phyloP scores from a whole-genome alignment of 179 eudicot species.

The Vitellaria paradoxa region DNA sequence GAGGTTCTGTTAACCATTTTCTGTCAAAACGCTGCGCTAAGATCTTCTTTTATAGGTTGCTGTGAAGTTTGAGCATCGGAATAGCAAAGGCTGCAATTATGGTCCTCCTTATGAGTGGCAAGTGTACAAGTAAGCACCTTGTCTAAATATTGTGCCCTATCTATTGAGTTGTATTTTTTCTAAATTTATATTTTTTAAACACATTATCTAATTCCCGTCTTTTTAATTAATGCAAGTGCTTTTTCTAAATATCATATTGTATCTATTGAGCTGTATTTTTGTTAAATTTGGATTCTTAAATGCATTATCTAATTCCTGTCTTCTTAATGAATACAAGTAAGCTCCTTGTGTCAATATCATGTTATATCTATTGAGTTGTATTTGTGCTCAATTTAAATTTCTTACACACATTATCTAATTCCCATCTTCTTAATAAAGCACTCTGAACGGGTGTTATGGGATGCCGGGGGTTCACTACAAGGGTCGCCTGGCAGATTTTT shows the following conservation, averaged over 20 bases:
- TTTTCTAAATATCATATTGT: too few relatives aligned
- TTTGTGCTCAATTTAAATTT: neutral
- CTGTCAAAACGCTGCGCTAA: neutral
- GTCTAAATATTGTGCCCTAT: neutral
- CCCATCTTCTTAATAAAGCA: constrained; percentile 36
- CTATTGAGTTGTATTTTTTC: constrained; percentile 1
- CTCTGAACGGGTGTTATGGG: constrained; percentile 90
- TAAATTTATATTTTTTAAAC: neutral
- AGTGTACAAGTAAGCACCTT: constrained; percentile 75
- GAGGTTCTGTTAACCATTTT: neutral
- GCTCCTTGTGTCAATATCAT: too few relatives aligned
- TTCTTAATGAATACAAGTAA: neutral
- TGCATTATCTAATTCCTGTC: constrained; percentile 14
- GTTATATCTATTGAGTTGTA: neutral
- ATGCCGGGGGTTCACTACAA: constrained; percentile 83
- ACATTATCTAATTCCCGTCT: constrained; percentile 15
- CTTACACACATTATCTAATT: constrained; percentile 11
- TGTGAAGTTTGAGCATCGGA: constrained; percentile 90
- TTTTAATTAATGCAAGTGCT: neutral
- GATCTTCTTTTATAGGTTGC: constrained; percentile 59
- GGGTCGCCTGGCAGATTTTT: constrained; percentile 91
- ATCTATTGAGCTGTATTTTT: too few relatives aligned
- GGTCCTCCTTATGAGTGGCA: constrained; percentile 99
- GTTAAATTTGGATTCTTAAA: neutral
- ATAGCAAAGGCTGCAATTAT: constrained; percentile 93